A percentile compares a stretch with the other conserved stretches of the same genome.
phyloP scores from a whole-genome alignment of 2,329 filamentous ascomycete species.

The Mycosphaerella sp. region DNA sequence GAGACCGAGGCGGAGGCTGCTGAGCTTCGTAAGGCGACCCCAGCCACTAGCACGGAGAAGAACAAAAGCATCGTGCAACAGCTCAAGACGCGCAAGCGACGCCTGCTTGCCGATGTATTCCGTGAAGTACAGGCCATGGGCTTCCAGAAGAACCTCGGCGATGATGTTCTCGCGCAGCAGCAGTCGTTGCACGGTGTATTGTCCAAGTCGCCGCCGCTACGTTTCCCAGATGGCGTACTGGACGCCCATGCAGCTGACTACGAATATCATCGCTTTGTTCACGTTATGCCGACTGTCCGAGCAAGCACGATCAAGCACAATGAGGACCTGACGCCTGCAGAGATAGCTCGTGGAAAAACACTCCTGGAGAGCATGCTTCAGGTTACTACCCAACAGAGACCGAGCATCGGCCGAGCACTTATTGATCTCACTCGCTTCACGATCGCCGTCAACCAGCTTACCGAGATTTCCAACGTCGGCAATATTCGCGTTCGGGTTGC shows the following conservation, averaged over 20 bases:
- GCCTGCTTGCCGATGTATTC: slow-evolving; percentile 81
- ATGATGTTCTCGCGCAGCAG: slow-evolving; percentile 67
- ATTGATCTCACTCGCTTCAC: slow-evolving; percentile 1
- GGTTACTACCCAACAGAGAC: slow-evolving; percentile 24
- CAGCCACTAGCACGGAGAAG: slow-evolving; percentile 72
- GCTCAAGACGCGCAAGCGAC: slow-evolving; percentile 83
- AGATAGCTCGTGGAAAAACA: slow-evolving; percentile 71
- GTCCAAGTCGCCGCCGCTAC: slow-evolving; percentile 44
- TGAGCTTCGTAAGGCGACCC: slow-evolving; percentile 77
- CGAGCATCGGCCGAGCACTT: slow-evolving; percentile 6
- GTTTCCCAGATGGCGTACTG: slow-evolving; percentile 11
- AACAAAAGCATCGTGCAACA: slow-evolving; percentile 81
- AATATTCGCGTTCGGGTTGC: not conserved
- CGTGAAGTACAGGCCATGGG: slow-evolving; percentile 84
- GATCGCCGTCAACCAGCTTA: slow-evolving; percentile 10
- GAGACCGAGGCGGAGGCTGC: slow-evolving; percentile 62
- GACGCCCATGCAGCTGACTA: slow-evolving; percentile 50
- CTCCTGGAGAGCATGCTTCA: slow-evolving; percentile 81
- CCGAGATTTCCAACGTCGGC: slow-evolving; percentile 6
- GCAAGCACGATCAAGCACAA: slow-evolving; percentile 66
- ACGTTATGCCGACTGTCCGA: slow-evolving; percentile 64
- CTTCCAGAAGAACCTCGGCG: slow-evolving; percentile 73
- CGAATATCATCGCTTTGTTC: slow-evolving; percentile 72
- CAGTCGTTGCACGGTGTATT: slow-evolving; percentile 64
- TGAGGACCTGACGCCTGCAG: slow-evolving; percentile 74